phyloP scores from a whole-genome alignment of 352 stramenopile species.

The Aphanomyces euteiches region DNA sequence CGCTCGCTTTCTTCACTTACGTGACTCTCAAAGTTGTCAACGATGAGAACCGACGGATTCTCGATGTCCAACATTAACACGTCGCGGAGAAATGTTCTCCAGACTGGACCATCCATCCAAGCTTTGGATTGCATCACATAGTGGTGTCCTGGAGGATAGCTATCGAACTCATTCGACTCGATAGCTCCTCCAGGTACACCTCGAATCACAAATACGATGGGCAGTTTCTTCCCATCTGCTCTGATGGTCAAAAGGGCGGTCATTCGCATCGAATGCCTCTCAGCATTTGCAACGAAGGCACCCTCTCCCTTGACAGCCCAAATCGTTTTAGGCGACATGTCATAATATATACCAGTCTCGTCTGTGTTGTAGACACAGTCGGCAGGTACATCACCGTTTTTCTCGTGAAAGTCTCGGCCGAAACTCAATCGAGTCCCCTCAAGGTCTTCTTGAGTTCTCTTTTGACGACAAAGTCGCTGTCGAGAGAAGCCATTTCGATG shows the following conservation, averaged over 20 bases:
- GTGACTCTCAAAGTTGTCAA: slow-evolving; percentile 5
- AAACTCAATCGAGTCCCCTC: background rate
- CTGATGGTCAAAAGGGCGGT: slow-evolving; percentile 31
- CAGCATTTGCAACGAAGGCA: background rate
- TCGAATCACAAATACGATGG: slow-evolving; percentile 33
- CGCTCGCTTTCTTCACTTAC: background rate
- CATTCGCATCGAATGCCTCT: slow-evolving; percentile 31
- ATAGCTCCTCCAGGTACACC: background rate
- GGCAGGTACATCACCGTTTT: background rate
- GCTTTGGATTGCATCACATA: too few species aligned
- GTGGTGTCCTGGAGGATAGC: too few species aligned
- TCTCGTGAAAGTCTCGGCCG: background rate
- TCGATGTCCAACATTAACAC: too few species aligned
- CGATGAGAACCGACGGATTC: background rate
- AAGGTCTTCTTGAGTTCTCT: background rate
- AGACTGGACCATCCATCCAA: too few species aligned
- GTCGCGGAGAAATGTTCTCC: too few species aligned
- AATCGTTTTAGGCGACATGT: slow-evolving; percentile 21
- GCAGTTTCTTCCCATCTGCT: slow-evolving; percentile 33
- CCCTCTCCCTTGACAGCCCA: slow-evolving; percentile 30
- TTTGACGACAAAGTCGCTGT: background rate
- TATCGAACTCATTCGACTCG: too few species aligned
- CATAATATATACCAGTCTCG: slow-evolving; percentile 31
- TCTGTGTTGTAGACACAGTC: slow-evolving; percentile 26
- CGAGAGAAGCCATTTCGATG: background rate